phyloP scores from a whole-genome alignment of 1,284 basidiomycete species.

The Neonothopanus nambi region DNA sequence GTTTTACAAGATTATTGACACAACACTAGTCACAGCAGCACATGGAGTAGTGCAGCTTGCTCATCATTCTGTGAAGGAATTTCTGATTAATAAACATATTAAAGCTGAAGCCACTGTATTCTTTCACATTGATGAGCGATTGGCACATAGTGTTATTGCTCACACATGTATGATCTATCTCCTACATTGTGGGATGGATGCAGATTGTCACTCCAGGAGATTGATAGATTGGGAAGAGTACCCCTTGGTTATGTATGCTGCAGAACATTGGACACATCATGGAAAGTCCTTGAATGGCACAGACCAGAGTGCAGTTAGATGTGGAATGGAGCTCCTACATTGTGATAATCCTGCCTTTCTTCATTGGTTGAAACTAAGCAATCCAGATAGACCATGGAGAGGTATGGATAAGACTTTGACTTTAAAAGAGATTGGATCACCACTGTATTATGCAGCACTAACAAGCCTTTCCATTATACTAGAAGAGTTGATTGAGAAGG shows the following conservation, averaged over 20 bases:
- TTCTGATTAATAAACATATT: neutral
- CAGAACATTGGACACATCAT: neutral
- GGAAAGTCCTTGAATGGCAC: neutral
- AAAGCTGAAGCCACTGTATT: neutral
- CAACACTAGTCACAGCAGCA: neutral
- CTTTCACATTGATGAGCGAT: neutral
- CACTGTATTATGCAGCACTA: too few species aligned
- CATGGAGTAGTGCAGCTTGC: neutral
- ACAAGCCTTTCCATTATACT: too few species aligned
- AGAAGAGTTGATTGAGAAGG: too few species aligned
- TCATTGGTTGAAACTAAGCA: too few species aligned
- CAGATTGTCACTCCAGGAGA: neutral
- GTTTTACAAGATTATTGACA: neutral
- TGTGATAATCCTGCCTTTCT: too few species aligned
- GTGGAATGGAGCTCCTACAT: neutral
- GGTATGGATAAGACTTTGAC: too few species aligned
- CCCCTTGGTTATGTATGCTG: neutral
- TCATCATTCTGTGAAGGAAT: constrained; percentile 10
- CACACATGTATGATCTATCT: too few species aligned
- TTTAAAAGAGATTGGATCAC: too few species aligned
- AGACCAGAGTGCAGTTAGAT: neutral
- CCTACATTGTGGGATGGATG: neutral
- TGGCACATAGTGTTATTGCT: constrained; percentile 2
- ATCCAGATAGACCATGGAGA: too few species aligned
- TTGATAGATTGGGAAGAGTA: too few species aligned